Conservation (phyloP, 169 alveolate species). For the Plasmodium adleri region DNA sequence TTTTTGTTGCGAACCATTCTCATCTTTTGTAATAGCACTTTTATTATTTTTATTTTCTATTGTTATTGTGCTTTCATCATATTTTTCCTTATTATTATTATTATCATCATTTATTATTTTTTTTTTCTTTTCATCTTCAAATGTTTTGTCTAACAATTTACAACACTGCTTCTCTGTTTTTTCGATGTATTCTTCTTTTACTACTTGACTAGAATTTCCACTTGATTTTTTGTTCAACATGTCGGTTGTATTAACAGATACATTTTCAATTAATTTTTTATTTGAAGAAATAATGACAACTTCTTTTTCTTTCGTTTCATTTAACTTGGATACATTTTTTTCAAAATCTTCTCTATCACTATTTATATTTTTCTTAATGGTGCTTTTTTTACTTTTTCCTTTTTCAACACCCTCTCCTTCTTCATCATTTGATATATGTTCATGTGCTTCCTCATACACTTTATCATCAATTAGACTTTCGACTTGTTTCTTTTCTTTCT, state of each 20-base stretch:
- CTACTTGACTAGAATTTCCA: not conserved
- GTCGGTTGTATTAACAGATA: slow-evolving; percentile 8
- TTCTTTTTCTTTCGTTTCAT: slow-evolving; percentile 42
- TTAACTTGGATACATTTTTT: not conserved
- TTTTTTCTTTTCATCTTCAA: slow-evolving; percentile 19
- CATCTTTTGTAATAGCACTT: too few species aligned
- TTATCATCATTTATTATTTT: not conserved
- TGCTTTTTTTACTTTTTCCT: slow-evolving; percentile 4
- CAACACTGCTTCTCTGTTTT: slow-evolving; percentile 21
- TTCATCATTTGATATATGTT: not conserved
- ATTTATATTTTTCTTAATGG: not conserved
- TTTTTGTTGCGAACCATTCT: not conserved
- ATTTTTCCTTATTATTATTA: not conserved
- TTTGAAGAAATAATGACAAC: not conserved
- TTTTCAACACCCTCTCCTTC: slow-evolving; percentile 6
- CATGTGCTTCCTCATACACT: not conserved
- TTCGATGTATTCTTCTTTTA: slow-evolving; percentile 10
- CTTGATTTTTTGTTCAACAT: not conserved
- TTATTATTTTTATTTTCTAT: too few species aligned
- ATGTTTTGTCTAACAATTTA: slow-evolving; percentile 28
- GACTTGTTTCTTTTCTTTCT: not conserved
- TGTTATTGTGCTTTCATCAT: too few species aligned
- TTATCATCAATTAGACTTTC: not conserved
- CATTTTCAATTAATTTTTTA: slow-evolving; percentile 5
- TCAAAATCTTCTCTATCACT: slow-evolving; percentile 8